Base-by-base conservation (phyloP, 371 early-diverging fungal genomes). In the Chytridium lagenaria region DNA sequence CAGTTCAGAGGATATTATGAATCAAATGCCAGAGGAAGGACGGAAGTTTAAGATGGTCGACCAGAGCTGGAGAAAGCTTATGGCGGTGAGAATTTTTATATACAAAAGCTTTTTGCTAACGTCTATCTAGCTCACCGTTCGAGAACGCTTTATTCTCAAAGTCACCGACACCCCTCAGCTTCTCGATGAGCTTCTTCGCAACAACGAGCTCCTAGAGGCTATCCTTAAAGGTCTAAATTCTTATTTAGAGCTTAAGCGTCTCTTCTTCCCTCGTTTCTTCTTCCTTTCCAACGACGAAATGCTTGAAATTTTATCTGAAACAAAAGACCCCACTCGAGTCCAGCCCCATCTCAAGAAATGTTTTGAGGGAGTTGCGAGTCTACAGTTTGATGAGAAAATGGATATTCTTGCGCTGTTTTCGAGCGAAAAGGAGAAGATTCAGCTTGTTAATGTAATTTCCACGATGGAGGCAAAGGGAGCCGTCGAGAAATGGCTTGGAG, bases 251-350 rank as follows among this genome's bases (percentile, higher is more conserved):
- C 69, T 86, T 40, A 88, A 88, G 73, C 79, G 88, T 10, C 65
- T 88, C 28, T 84, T 70, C 67, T 88, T 88, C 75, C 88, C 88
- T 0, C 73, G 88, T 10, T 86, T 86, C 77, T 88, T 88, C 76
- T 88, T 88, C 80, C 70, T 88, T n/a, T 85, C 86, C 50, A 88
- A 88, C 74, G 88, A 88, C 68, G 88, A 88, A 75, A 86, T 88
- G 86, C 80, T 88, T 34, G 86, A 88, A 72, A 88, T 88, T 67
- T 71, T 88, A 30, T 83, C 84, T 10, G 86, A 88, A 67, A 88
- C 86, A 0, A 88, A 88, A 64, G 86, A 88, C 64, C 88, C 88
- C 28, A 84, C 81, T 1, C 64, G 88, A 26, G 88, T 88, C 2
- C 86, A 88, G 69, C 88, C 88, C 15, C 88, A 88, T 74, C 76